A percentile compares a stretch with the other conserved stretches of the same genome.
Evolutionary conservation across 1,139 yeast genomes (phyloP).

Genomic region (Pichia sp.): DNA sequence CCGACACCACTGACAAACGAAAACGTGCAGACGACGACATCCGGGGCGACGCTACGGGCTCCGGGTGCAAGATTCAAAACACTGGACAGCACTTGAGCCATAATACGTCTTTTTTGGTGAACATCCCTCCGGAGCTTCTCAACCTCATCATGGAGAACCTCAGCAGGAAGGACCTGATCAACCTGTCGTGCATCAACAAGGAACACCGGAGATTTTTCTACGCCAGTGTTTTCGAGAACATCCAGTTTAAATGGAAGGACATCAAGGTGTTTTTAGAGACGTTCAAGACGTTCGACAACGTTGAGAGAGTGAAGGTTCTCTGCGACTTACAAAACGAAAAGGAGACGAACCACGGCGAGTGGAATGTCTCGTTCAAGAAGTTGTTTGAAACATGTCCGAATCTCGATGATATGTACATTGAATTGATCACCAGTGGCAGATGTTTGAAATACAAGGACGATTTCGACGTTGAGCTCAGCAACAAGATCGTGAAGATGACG

Average conservation of each 20-base stretch:
- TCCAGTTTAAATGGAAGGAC: constrained; percentile 30
- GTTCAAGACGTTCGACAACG: constrained; percentile 25
- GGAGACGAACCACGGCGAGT: constrained; percentile 32
- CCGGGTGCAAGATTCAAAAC: neutral
- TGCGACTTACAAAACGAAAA: constrained; percentile 25
- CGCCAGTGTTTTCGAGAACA: constrained; percentile 17
- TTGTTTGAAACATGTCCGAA: constrained; percentile 22
- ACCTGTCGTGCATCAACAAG: constrained; percentile 22
- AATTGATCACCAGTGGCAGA: constrained; percentile 31
- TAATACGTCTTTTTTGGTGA: constrained; percentile 13
- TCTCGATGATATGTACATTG: constrained; percentile 25
- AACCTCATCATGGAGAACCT: constrained; percentile 20
- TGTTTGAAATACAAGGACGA: constrained; percentile 34
- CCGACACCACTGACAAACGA: constrained; percentile 1
- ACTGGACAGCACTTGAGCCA: neutral
- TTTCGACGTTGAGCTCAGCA: constrained; percentile 27
- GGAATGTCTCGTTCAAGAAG: constrained; percentile 33
- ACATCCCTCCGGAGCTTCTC: constrained; percentile 26
- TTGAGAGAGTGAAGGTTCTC: constrained; percentile 21
- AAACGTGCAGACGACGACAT: neutral
- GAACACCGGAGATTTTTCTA: constrained; percentile 23
- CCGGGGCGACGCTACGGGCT: neutral
- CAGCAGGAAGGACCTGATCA: constrained; percentile 23
- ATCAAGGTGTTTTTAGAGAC: constrained; percentile 24
- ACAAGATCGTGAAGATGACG: constrained; percentile 24